Base-by-base conservation (phyloP, 1,284 basidiomycete genomes). In the Trichosporon sp. region DNA sequence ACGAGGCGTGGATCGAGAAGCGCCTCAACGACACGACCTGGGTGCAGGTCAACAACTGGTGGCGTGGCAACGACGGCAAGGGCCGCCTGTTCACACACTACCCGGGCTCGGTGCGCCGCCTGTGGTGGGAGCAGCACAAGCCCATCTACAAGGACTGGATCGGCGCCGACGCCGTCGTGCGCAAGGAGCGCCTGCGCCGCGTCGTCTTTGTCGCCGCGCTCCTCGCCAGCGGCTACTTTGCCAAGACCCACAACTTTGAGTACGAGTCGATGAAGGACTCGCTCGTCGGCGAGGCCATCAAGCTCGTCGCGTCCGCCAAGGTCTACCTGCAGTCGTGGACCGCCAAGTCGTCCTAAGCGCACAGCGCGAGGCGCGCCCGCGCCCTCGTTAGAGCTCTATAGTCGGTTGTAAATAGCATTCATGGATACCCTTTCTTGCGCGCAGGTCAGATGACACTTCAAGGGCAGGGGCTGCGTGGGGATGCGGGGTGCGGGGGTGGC, bases 61-160 rank as follows among this genome's bases (percentile, higher is more conserved):
- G 71, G 71, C 71, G 71, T 65, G 62, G 62, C 21, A 69, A 68
- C 58, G 71, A 64, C 23, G 71, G 71, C 44, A 67, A 34, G 6
- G 71, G 71, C 38, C 65, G 69, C 9, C 68, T 72, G 64, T 72
- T 72, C 62, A 72, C 71, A 1, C 71, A 72, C 67, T 72, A 70
- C 64, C 71, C 71, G 18, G 71, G 71, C 67, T 32, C 63, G 3
- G 64, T 70, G 21, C 29, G 67, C 34, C 51, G 31, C n/a, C 64
- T 68, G 47, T 72, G 69, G 69, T 72, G 69, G 69, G 56, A 70
- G 31, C 70, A 67, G 60, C 58, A 51, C 6, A 65, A 51, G 58
- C 69, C 69, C 38, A 65, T 68, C 15, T 72, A 67, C 67, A 60
- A 64, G 11, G 71, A 72, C 67, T 72, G 70, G 67, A 63, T 56